Percentiles rank a stretch among this genome's conserved stretches.
phyloP scores from a whole-genome alignment of 164 flowering plant species.

The Santalum album region DNA sequence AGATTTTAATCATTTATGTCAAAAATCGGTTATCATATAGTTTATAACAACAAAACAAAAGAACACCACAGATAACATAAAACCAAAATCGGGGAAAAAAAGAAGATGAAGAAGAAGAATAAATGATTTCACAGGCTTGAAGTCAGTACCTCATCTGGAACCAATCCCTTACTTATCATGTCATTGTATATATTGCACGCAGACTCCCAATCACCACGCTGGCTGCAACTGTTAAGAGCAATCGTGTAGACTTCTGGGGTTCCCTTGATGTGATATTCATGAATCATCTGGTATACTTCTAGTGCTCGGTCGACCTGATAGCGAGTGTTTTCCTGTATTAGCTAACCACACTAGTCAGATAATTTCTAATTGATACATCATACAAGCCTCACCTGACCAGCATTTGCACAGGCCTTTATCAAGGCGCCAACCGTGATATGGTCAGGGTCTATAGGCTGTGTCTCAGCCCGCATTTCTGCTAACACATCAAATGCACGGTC shows the following conservation, averaged over 20 bases:
- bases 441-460: conserved; percentile 79
- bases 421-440: conserved; percentile 87
- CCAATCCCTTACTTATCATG: conserved; percentile 62
- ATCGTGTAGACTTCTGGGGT: conserved; percentile 95
- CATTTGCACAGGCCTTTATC: conserved; percentile 74
- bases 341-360: background rate
- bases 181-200: conserved; percentile 61
- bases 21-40: no score
- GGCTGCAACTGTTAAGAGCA: conserved; percentile 80
- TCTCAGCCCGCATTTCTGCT: conserved; percentile 77
- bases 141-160: conserved; percentile 80
- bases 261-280: conserved; percentile 69
- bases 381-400: conserved; percentile 60
- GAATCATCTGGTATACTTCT: conserved; percentile 82
- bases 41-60: no score
- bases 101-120: no score
- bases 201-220: conserved; percentile 80
- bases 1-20: no score
- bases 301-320: conserved; percentile 70
- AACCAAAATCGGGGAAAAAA: no score
- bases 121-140: background rate
- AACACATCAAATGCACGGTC: conserved; percentile 97
- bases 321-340: conserved; percentile 1
- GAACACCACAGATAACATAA: no score
- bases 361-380: background rate